Conservation (phyloP, 768 basidiomycete species). For the Boletellus ananas region DNA sequence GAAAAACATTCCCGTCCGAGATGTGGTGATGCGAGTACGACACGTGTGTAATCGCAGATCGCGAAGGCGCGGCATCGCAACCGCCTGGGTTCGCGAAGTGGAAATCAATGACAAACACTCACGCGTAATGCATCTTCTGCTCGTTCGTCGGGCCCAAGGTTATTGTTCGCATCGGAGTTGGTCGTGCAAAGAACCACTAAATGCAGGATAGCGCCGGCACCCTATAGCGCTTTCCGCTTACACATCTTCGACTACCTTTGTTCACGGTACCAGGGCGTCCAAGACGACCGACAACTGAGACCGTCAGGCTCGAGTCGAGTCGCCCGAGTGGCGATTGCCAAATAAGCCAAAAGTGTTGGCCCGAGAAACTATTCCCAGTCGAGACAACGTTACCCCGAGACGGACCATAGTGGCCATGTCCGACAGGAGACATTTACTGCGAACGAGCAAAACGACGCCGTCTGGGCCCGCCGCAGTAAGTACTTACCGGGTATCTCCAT, state of each 20-base stretch:
- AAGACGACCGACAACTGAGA: neutral
- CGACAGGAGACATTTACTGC: neutral
- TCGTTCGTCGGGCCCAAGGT: neutral
- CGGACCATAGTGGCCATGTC: neutral
- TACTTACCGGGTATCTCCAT: too few species aligned
- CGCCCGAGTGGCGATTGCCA: neutral
- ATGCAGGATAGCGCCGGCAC: neutral
- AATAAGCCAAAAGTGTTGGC: neutral
- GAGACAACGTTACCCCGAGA: neutral
- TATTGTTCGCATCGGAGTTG: neutral
- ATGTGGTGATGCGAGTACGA: neutral
- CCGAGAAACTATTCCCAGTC: constrained; percentile 1
- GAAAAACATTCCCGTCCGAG: neutral
- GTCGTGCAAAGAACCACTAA: neutral
- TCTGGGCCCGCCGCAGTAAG: too few species aligned
- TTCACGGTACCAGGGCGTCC: neutral
- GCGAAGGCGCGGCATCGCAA: neutral
- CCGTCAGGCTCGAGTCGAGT: neutral
- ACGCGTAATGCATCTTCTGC: neutral
- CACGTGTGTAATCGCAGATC: neutral
- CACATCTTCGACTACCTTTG: neutral
- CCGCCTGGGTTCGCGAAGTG: neutral
- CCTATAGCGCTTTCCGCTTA: neutral
- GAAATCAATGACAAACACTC: neutral
- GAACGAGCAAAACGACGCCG: neutral